Evolutionary conservation across 2,329 filamentous ascomycete genomes (phyloP).

Genomic region (Nothophoma quercina): DNA sequence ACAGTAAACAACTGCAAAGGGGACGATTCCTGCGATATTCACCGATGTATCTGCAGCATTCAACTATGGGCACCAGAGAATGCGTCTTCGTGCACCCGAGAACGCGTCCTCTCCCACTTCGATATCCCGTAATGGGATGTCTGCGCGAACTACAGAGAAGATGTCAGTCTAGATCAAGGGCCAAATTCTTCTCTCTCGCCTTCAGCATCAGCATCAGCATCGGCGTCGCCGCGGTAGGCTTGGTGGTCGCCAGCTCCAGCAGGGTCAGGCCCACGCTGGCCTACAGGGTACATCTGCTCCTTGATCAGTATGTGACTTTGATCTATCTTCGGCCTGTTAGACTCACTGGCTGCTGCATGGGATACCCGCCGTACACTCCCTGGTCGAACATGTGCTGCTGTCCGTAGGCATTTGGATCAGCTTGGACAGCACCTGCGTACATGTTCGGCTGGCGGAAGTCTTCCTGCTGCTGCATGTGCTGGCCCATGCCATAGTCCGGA

Average conservation of each 20-base stretch:
- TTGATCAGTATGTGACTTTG: conserved; percentile 4
- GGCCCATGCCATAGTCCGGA: conserved; percentile 63
- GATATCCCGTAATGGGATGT: not conserved
- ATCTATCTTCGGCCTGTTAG: not conserved
- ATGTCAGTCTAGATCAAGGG: conserved; percentile 15
- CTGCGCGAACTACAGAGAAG: not conserved
- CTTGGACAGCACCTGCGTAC: conserved; percentile 81
- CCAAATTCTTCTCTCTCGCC: conserved; percentile 51
- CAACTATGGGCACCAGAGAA: no score
- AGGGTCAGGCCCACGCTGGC: conserved; percentile 49
- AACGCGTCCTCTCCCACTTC: no score
- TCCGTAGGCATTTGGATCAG: conserved; percentile 76
- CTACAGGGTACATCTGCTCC: conserved; percentile 48
- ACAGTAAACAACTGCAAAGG: not conserved
- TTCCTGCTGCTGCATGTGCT: conserved; percentile 65
- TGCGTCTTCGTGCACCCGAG: no score
- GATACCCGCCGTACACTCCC: conserved; percentile 82
- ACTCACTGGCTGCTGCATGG: conserved; percentile 83
- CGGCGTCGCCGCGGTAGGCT: conserved; percentile 47
- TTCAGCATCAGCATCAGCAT: conserved; percentile 50
- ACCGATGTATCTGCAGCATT: not conserved
- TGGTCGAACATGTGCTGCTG: conserved; percentile 83
- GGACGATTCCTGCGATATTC: not conserved
- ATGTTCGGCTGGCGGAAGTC: conserved; percentile 84
- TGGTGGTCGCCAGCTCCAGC: conserved; percentile 48